These are phyloP conservation scores for Bertia moriformis DNA, from an alignment of 2,329 filamentous ascomycete species.

Conservation along the genomic window DNA sequence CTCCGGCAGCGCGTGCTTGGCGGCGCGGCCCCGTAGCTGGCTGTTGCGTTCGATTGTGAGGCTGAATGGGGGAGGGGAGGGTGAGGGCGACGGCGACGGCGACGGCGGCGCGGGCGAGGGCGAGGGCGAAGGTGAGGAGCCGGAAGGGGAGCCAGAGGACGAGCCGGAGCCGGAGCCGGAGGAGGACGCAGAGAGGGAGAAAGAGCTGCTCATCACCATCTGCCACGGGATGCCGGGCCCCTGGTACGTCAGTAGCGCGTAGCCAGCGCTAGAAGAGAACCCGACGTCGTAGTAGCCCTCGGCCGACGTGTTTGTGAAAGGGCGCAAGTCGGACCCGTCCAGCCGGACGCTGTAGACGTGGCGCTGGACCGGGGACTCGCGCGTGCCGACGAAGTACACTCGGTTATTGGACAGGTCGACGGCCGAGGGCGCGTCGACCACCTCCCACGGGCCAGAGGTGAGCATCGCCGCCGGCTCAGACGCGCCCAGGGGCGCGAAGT, in stretches of 20 bases:
- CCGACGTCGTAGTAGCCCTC: constrained; percentile 71
- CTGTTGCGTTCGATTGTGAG: constrained; percentile 55
- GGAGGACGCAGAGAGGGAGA: too few species aligned
- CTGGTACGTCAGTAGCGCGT: constrained; percentile 68
- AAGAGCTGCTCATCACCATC: constrained; percentile 78
- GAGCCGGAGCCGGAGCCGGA: too few species aligned
- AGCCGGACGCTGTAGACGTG: constrained; percentile 84
- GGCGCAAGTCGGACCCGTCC: constrained; percentile 56
- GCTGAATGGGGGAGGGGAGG: constrained; percentile 45
- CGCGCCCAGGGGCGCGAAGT: constrained; percentile 79
- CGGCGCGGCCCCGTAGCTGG: constrained; percentile 52
- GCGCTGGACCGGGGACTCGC: constrained; percentile 74
- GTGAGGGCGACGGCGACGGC: too few species aligned
- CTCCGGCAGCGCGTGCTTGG: constrained; percentile 67
- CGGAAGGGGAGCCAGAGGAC: too few species aligned
- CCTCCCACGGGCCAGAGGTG: constrained; percentile 83
- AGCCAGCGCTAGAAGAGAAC: constrained; percentile 72
- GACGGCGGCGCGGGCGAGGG: too few species aligned
- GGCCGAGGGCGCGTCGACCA: constrained; percentile 69
- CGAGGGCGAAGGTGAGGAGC: too few species aligned
- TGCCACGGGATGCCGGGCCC: constrained; percentile 85
- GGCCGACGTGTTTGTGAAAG: constrained; percentile 59
- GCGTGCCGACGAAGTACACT: constrained; percentile 81
- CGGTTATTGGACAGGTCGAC: constrained; percentile 74
- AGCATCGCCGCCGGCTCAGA: constrained; percentile 70